phyloP scores from a whole-genome alignment of 129 eudicot species.

The Centella asiatica region DNA sequence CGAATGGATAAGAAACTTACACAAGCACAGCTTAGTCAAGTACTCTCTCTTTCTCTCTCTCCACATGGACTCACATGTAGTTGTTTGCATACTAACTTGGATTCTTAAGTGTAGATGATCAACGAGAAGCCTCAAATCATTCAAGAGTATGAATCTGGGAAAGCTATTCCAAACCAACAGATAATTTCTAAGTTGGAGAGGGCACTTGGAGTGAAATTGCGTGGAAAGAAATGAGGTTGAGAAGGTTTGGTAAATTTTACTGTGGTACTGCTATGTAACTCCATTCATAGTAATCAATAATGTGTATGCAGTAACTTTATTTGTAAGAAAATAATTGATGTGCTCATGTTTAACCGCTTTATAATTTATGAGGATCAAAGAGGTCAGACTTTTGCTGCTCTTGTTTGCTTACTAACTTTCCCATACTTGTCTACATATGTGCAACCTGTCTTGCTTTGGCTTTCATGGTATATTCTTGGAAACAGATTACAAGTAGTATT shows the following conservation, averaged over 20 bases:
- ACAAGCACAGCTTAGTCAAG: constrained; percentile 11
- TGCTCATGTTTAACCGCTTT: neutral
- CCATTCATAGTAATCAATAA: neutral
- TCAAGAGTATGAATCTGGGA: constrained; percentile 13
- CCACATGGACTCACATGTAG: neutral
- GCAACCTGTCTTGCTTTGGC: no score
- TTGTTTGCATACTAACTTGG: neutral
- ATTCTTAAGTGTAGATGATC: constrained; percentile 1
- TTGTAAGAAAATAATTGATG: neutral
- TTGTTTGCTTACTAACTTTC: no score
- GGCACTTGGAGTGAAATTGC: constrained; percentile 13
- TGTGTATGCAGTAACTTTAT: neutral
- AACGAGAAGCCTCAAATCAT: constrained; percentile 9
- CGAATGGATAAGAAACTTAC: constrained; percentile 12
- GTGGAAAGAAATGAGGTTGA: constrained; percentile 2
- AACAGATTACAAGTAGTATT: no score
- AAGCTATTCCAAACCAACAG: constrained; percentile 13
- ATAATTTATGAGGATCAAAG: neutral
- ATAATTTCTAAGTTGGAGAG: constrained; percentile 13
- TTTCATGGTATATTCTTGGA: no score
- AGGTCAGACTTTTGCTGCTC: no score
- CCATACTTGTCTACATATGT: no score
- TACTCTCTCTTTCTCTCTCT: neutral
- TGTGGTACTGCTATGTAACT: neutral
- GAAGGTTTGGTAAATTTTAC: neutral